Evolutionary conservation across 2,329 filamentous ascomycete species (phyloP), one percentile per base, ranked within the genome.

Genomic region (Thelonectria olida): DNA sequence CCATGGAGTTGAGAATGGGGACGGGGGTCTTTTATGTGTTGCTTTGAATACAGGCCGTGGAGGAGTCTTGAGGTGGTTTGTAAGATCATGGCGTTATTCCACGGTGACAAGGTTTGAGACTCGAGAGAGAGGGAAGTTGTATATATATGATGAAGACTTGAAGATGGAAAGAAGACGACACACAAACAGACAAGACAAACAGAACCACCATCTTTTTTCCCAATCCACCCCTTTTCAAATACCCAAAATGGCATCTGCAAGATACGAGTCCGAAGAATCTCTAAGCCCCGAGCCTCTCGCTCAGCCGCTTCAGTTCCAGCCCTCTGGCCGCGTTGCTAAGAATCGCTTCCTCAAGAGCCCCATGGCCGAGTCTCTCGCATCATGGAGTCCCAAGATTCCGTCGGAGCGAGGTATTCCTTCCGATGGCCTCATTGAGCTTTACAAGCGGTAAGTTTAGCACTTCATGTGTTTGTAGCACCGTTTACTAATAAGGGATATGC

Each of bases 281-380:
- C 61, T 65, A 1, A 66, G 57, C 22, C 55, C 66, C 7, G 55
- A 50, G 58, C 67, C 69, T 36, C 71, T 86, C 25, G 80, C 74
- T 5, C 68, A 80, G 62, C 79, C 82, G 8, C 75, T 86, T 56
- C 71, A 74, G 13, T 84, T 84, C 62, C 67, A 76, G 9, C 84
- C 71, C 22, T 59, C 75, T 81, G 38, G 82, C 69, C 23, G 68
- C 77, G 65, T 82, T 81, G 88, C 88, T 3, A 84, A 83, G 51
- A 91, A 91, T 72, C 81, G 88, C 22, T 88, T 90, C 69, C 74
- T 90, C 65, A 91, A 91, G 74, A 86, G 80, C 2, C 85, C 89
- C 42, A 90, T 91, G 88, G 85, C 85, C 0, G 89, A 92, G 74
- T 78, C 81, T 3, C 77, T 90, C 15, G 85, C 88, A 0, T 86